These are phyloP conservation scores for Acacia acuminata DNA, from an alignment of 306 rosid species.

Conservation along the genomic window DNA sequence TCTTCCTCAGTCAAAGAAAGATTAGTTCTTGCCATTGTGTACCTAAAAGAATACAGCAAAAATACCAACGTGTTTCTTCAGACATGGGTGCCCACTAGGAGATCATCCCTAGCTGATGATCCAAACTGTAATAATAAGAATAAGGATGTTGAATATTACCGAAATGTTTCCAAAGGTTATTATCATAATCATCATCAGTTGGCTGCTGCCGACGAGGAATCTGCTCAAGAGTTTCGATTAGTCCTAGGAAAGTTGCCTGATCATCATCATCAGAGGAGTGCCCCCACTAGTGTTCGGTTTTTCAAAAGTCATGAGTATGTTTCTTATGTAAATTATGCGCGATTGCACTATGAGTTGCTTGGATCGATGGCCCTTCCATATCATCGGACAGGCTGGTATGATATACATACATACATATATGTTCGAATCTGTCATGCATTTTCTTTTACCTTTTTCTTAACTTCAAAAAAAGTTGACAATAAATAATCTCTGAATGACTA, in stretches of 20 bases:
- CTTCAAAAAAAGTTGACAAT: too few relatives aligned
- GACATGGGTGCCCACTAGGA: constrained; percentile 51
- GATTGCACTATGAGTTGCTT: too few relatives aligned
- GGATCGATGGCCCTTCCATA: too few relatives aligned
- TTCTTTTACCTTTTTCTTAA: too few relatives aligned
- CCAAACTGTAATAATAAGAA: background rate
- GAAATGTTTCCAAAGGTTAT: background rate
- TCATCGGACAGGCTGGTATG: too few relatives aligned
- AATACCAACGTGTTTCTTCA: constrained; percentile 33
- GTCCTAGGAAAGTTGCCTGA: background rate
- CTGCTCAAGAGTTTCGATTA: background rate
- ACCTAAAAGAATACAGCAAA: constrained; percentile 38
- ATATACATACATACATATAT: too few relatives aligned
- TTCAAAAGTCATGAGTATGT: background rate
- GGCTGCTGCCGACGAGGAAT: background rate
- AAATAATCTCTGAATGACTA: too few relatives aligned
- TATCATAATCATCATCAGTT: background rate
- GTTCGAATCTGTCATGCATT: too few relatives aligned
- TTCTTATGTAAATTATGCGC: too few relatives aligned
- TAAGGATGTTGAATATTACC: background rate
- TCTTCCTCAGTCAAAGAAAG: constrained; percentile 51
- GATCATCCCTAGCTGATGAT: background rate
- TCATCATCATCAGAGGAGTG: background rate
- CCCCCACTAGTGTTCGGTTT: background rate
- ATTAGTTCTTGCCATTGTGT: constrained; percentile 42